These are phyloP conservation scores for Trypanosoma caninum DNA, from an alignment of 208 protist genomes.

Conservation along the genomic window DNA sequence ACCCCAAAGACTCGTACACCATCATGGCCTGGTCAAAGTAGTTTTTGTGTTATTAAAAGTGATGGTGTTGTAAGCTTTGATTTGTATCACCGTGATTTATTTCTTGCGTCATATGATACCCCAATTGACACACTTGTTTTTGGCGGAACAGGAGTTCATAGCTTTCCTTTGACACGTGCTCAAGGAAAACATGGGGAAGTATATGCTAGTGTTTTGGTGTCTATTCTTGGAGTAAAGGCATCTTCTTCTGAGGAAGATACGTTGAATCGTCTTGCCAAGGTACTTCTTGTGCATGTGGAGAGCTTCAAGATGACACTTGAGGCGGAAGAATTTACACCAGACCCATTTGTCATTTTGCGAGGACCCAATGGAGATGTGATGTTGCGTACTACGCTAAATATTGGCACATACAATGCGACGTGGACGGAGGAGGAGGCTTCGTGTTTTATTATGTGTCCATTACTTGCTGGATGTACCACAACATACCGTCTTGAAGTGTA, in stretches of 20 bases:
- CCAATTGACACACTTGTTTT: constrained; percentile 79
- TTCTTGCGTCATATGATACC: constrained; percentile 57
- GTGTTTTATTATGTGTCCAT: constrained; percentile 72
- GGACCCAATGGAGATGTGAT: constrained; percentile 39
- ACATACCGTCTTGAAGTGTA: constrained; percentile 71
- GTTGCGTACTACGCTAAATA: constrained; percentile 59
- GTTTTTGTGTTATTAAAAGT: constrained; percentile 43
- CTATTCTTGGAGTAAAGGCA: constrained; percentile 48
- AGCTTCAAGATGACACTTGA: constrained; percentile 29
- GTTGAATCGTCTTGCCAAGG: constrained; percentile 25
- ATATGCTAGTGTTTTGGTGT: constrained; percentile 58
- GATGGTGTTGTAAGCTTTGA: constrained; percentile 67
- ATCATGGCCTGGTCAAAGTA: constrained; percentile 54
- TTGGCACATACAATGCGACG: constrained; percentile 40
- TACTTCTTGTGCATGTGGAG: constrained; percentile 58
- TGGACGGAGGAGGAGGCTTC: constrained; percentile 59
- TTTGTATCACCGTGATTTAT: constrained; percentile 61
- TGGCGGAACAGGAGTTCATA: constrained; percentile 57
- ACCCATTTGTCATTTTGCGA: constrained; percentile 74
- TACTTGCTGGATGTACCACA: constrained; percentile 42
- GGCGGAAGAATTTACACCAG: constrained; percentile 47
- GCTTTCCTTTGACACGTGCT: constrained; percentile 44
- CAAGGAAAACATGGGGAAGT: constrained; percentile 33
- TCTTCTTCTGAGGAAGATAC: constrained; percentile 27
- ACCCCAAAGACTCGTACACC: constrained; percentile 70